Conservation (phyloP, 78 protist genomes). For the Monocercomonoides exilis region DNA sequence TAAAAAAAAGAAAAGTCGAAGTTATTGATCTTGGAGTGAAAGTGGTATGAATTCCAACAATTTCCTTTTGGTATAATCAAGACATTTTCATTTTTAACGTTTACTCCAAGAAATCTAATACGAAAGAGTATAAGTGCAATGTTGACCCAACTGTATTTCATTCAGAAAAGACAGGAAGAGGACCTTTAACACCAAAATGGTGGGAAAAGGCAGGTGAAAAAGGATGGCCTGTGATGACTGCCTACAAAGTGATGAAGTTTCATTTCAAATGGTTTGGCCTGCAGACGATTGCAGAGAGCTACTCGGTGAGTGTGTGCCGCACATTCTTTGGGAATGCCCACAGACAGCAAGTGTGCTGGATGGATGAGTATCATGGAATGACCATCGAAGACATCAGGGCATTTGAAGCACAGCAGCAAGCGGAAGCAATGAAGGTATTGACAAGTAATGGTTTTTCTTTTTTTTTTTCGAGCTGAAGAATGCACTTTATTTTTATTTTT, state of each 20-base stretch:
- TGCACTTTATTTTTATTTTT: too few species aligned
- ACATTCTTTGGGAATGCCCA: background rate
- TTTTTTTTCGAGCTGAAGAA: too few species aligned
- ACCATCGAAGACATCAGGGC: too few species aligned
- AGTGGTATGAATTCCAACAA: background rate
- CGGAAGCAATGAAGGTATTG: too few species aligned
- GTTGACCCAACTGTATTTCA: background rate
- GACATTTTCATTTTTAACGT: background rate
- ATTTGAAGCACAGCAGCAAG: too few species aligned
- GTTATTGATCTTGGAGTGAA: background rate
- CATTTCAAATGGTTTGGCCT: constrained; percentile 72
- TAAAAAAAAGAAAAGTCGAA: background rate
- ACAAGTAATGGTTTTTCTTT: too few species aligned
- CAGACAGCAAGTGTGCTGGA: constrained; percentile 1
- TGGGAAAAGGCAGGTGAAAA: background rate
- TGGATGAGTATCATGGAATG: background rate
- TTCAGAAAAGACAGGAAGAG: background rate
- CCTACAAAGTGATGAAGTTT: constrained; percentile 59
- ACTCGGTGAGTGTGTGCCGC: background rate
- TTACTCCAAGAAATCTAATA: background rate
- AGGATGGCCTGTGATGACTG: constrained; percentile 48
- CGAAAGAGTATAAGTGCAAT: background rate
- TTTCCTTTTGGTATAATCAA: too few species aligned
- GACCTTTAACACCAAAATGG: background rate
- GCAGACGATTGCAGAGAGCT: constrained; percentile 54